Conservation (phyloP, 371 early-diverging fungal genomes). For the Rhizomucor pusillus region DNA sequence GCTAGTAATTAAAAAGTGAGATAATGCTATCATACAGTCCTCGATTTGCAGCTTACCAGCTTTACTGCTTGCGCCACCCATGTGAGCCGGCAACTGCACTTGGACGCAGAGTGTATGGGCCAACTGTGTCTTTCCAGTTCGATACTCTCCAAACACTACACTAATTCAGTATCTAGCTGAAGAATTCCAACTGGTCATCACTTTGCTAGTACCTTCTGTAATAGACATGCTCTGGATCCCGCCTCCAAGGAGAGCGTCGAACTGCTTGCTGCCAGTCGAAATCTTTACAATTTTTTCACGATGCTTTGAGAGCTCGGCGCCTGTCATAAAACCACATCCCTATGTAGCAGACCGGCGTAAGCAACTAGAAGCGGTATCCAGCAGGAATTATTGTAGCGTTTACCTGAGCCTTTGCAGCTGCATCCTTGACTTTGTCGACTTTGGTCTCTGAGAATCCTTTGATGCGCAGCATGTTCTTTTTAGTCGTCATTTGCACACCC, state of each 20-base stretch:
- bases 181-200: too few relatives aligned
- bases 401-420: conserved; percentile 55
- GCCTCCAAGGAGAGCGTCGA: conserved; percentile 89
- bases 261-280: conserved; percentile 87
- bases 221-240: conserved; percentile 90
- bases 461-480: conserved; percentile 63
- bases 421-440: conserved; percentile 86
- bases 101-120: conserved; percentile 78
- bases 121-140: conserved; percentile 84
- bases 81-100: conserved; percentile 60
- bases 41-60: conserved; percentile 26
- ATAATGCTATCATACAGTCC: not conserved
- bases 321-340: conserved; percentile 77
- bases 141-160: conserved; percentile 70
- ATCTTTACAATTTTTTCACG: conserved; percentile 80
- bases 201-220: conserved; percentile 57
- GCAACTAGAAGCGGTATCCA: too few relatives aligned
- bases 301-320: conserved; percentile 75
- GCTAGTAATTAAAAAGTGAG: conserved; percentile 31
- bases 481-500: conserved; percentile 84
- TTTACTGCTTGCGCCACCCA: conserved; percentile 74
- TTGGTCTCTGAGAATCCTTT: conserved; percentile 87
- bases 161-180: not conserved
- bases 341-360: too few relatives aligned
- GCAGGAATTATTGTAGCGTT: too few relatives aligned